These are phyloP conservation scores for Trypanosoma boissoni DNA, from an alignment of 208 protist genomes.

Conservation along the genomic window DNA sequence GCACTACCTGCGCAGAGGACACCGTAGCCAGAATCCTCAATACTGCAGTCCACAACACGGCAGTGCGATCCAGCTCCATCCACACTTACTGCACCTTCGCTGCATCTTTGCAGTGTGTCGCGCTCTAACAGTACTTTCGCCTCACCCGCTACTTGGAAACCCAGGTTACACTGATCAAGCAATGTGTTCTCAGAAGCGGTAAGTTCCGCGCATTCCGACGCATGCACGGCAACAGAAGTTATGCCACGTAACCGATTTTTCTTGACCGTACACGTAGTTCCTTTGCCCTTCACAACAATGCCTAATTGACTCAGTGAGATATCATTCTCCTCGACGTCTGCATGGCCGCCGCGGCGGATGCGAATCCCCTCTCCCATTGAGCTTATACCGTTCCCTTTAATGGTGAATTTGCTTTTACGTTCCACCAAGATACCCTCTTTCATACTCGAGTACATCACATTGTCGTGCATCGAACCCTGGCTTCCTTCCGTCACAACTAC, in stretches of 20 bases:
- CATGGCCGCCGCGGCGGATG: conserved; percentile 20
- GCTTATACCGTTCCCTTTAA: conserved; percentile 28
- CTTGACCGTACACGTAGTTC: conserved; percentile 18
- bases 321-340: conserved; percentile 25
- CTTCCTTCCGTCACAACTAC: conserved; percentile 26
- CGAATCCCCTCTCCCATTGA: conserved; percentile 26
- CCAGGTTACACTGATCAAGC: not conserved
- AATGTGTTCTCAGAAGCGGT: conserved; percentile 18
- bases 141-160: conserved; percentile 19
- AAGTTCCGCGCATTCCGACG: conserved; percentile 9
- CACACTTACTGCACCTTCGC: conserved; percentile 18
- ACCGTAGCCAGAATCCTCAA: conserved; percentile 17
- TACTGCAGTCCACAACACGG: conserved; percentile 11
- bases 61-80: conserved; percentile 22
- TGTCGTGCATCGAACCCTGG: conserved; percentile 15
- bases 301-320: conserved; percentile 22
- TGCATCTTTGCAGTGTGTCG: conserved; percentile 18
- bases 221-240: conserved; percentile 17
- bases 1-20: conserved; percentile 6
- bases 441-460: conserved; percentile 21
- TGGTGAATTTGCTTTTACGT: conserved; percentile 6
- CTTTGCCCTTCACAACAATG: conserved; percentile 23
- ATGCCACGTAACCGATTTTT: conserved; percentile 21
- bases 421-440: conserved; percentile 24
- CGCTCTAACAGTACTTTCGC: conserved; percentile 25